These are phyloP conservation scores for Termitomyces sp. DNA, from an alignment of 768 basidiomycete species.

Conservation along the genomic window DNA sequence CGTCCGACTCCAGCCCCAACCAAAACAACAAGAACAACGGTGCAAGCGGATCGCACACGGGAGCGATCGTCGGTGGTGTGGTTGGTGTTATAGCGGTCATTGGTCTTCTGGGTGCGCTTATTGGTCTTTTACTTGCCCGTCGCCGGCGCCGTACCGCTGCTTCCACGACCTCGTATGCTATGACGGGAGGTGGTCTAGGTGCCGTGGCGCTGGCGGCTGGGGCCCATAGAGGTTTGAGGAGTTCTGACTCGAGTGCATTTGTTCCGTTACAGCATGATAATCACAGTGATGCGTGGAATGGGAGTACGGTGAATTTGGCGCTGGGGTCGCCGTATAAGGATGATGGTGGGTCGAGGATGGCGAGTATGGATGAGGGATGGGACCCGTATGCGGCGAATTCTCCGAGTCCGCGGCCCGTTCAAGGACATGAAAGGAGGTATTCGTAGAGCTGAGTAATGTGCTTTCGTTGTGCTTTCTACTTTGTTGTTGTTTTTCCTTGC, in stretches of 20 bases:
- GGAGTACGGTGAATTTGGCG: constrained; percentile 45
- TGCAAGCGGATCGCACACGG: constrained; percentile 29
- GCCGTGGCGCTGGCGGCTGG: constrained; percentile 15
- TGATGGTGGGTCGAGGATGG: constrained; percentile 21
- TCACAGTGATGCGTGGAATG: constrained; percentile 53
- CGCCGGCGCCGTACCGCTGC: constrained; percentile 46
- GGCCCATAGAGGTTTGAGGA: constrained; percentile 30
- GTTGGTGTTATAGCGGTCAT: constrained; percentile 52
- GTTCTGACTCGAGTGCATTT: constrained; percentile 68
- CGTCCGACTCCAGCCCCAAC: constrained; percentile 11
- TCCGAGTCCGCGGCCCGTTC: not conserved
- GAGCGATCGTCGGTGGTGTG: constrained; percentile 44
- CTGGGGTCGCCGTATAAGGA: constrained; percentile 29
- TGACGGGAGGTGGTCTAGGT: constrained; percentile 16
- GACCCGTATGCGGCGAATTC: constrained; percentile 30
- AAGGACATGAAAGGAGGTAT: not conserved
- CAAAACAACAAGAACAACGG: constrained; percentile 9
- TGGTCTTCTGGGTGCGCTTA: constrained; percentile 45
- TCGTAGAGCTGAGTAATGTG: constrained; percentile 12
- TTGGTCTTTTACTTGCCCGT: constrained; percentile 49
- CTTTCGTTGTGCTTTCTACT: constrained; percentile 1
- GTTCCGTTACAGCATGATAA: constrained; percentile 68
- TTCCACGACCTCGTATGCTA: constrained; percentile 22
- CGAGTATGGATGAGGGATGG: constrained; percentile 26
- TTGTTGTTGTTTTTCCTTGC: not conserved